Conservation (phyloP, 805 yeast species). For the Ogataea nakhonphanomensis region DNA sequence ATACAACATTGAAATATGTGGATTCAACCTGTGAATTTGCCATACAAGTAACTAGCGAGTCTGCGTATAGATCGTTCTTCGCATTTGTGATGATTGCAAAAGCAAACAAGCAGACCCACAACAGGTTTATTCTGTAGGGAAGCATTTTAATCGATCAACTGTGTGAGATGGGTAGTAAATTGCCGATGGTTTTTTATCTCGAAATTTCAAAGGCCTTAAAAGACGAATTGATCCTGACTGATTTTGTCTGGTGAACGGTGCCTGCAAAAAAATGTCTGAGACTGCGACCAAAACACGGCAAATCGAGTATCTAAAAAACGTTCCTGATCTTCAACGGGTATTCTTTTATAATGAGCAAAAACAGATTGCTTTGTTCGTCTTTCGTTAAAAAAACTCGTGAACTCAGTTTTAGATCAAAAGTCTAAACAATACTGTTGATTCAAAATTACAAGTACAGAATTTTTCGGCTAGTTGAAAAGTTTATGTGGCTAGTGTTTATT, state of each 20-base stretch:
- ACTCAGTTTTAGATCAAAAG: conserved; percentile 2
- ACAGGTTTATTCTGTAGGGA: background rate
- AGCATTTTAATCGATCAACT: too few relatives aligned
- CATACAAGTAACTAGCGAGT: conserved; percentile 85
- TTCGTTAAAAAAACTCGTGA: background rate
- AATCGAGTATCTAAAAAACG: too few relatives aligned
- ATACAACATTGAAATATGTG: conserved; percentile 66
- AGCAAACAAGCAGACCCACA: background rate
- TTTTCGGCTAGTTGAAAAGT: conserved; percentile 4
- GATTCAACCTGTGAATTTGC: conserved; percentile 72
- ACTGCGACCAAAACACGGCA: too few relatives aligned
- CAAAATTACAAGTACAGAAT: conserved; percentile 7
- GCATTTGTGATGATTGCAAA: conserved; percentile 2
- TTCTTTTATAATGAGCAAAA: too few relatives aligned
- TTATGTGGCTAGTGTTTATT: conserved; percentile 10
- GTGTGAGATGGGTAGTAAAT: too few relatives aligned
- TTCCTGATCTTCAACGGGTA: too few relatives aligned
- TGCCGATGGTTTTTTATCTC: too few relatives aligned
- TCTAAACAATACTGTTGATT: background rate
- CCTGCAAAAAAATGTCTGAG: too few relatives aligned
- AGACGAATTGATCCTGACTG: too few relatives aligned
- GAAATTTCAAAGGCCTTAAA: too few relatives aligned
- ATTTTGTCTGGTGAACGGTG: too few relatives aligned
- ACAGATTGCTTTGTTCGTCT: background rate
- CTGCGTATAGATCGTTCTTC: conserved; percentile 47